phyloP scores from a whole-genome alignment of 2,329 filamentous ascomycete species.

The Monosporascus ibericus region DNA sequence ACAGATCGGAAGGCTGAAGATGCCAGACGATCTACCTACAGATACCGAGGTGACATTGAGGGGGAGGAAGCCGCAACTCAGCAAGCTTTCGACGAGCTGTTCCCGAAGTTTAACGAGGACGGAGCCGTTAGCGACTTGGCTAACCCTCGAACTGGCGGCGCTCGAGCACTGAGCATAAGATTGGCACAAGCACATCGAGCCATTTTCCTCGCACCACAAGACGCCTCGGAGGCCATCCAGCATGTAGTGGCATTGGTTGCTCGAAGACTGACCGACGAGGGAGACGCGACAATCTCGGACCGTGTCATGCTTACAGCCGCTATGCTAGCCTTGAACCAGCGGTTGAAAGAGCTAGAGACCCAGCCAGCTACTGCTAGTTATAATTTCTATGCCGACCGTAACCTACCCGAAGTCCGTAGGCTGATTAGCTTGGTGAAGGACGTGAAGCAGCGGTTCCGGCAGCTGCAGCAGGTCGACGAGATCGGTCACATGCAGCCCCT shows the following conservation, averaged over 20 bases:
- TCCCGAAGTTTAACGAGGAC: conserved; percentile 67
- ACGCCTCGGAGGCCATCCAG: conserved; percentile 36
- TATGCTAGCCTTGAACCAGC: conserved; percentile 59
- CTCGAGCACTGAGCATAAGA: conserved; percentile 50
- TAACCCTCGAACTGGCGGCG: conserved; percentile 33
- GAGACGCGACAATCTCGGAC: conserved; percentile 33
- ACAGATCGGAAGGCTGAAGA: conserved; percentile 71
- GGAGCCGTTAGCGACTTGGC: conserved; percentile 29
- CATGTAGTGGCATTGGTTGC: conserved; percentile 39
- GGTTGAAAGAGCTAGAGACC: conserved; percentile 41
- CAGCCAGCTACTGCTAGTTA: conserved; percentile 44
- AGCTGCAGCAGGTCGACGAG: conserved; percentile 61
- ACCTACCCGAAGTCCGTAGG: conserved; percentile 68
- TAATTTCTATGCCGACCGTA: conserved; percentile 86
- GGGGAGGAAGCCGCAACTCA: conserved; percentile 70
- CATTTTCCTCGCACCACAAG: conserved; percentile 41
- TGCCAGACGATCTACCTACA: conserved; percentile 70
- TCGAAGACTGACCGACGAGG: conserved; percentile 27
- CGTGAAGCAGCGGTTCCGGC: conserved; percentile 65
- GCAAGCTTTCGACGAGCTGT: conserved; percentile 72
- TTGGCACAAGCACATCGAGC: conserved; percentile 55
- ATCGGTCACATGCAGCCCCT: conserved; percentile 70
- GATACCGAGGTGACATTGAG: conserved; percentile 71
- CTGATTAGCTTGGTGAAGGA: conserved; percentile 64
- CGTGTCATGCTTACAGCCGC: conserved; percentile 59